Conservation (phyloP, 1,139 yeast species). For the Debaryomyces fabryi region DNA sequence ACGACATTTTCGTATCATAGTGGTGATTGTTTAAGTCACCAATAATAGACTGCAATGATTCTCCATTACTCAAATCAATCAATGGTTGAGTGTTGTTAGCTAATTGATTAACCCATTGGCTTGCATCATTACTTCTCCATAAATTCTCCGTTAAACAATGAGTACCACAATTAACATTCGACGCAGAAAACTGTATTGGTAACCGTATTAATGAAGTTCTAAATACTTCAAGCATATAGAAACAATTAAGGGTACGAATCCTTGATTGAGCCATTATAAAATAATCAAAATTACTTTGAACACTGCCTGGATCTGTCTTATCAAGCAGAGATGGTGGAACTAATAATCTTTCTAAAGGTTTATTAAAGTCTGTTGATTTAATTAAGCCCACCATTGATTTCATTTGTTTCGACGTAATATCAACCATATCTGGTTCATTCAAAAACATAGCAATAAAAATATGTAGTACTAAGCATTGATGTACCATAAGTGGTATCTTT, state of each 20-base stretch:
- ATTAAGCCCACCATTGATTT: slow-evolving; percentile 79
- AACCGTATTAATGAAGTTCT: slow-evolving; percentile 71
- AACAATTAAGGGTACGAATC: slow-evolving; percentile 81
- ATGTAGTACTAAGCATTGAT: slow-evolving; percentile 80
- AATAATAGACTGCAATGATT: slow-evolving; percentile 51
- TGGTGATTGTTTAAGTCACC: slow-evolving; percentile 50
- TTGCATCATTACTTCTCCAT: slow-evolving; percentile 63
- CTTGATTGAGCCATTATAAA: slow-evolving; percentile 82
- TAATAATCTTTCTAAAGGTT: slow-evolving; percentile 64
- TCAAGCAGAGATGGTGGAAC: slow-evolving; percentile 57
- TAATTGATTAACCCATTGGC: slow-evolving; percentile 55
- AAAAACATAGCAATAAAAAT: slow-evolving; percentile 83
- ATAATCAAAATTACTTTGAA: slow-evolving; percentile 62
- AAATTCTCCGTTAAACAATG: slow-evolving; percentile 70
- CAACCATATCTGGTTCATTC: slow-evolving; percentile 72
- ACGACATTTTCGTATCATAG: slow-evolving; percentile 46
- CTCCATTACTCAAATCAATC: slow-evolving; percentile 62
- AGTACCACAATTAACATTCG: slow-evolving; percentile 70
- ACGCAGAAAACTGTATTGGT: slow-evolving; percentile 55
- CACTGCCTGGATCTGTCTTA: slow-evolving; percentile 31
- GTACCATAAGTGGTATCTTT: slow-evolving; percentile 83
- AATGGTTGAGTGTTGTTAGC: slow-evolving; percentile 20
- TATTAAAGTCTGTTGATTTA: slow-evolving; percentile 72
- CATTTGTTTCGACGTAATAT: slow-evolving; percentile 74
- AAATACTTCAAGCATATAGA: slow-evolving; percentile 71